Base-by-base conservation (phyloP, 2,329 filamentous ascomycete species). In the Celoporthe dispersa region DNA sequence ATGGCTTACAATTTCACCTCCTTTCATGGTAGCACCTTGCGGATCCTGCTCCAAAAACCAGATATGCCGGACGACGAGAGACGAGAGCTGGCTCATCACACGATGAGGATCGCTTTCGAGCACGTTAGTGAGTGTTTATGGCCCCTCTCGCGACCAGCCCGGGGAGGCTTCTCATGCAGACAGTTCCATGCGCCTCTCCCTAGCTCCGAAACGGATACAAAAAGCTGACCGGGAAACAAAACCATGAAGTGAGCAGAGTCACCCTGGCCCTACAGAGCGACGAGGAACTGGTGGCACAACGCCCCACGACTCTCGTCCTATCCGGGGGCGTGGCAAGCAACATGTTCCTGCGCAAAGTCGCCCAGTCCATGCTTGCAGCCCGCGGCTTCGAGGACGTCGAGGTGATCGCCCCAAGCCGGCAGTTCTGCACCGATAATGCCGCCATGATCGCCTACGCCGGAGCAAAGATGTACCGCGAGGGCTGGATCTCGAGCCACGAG, bases 361-460 rank as follows among this genome's bases (percentile, higher is more conserved):
- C 89, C 67, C 80, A 84, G 44, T 71, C 78, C 8, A 82, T 84
- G 60, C 78, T 98, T 57, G 86, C 91, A 73, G 86, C 84, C n/a
- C 87, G 91, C 59, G 92, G 92, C 0, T 91, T 89, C 76, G 77
- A 78, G 0, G 75, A 88, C 73, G 79, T 97, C 37, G 75, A 84
- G 14, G 79, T 98, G 9, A 81, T 91, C 39, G 92, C 91, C 68
- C 95, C 96, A n/a, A 94, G 94, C 2, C 80, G 88, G 12, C 84
- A 85, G 57, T 84, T 95, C 67, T 98, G 96, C 78, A 98, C 94
- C 0, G 96, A 99, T 77, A 98, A 99, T 80, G 96, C 96, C 16
- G 93, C 94, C 63, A 99, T 99, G 96, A 94, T 98, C 78, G 95
- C 92, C 1, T 98, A 96, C 95, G 86, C 94, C 0, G 96, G 92